phyloP scores from a whole-genome alignment of 208 protist species.

The Crithidia fasciculata region DNA sequence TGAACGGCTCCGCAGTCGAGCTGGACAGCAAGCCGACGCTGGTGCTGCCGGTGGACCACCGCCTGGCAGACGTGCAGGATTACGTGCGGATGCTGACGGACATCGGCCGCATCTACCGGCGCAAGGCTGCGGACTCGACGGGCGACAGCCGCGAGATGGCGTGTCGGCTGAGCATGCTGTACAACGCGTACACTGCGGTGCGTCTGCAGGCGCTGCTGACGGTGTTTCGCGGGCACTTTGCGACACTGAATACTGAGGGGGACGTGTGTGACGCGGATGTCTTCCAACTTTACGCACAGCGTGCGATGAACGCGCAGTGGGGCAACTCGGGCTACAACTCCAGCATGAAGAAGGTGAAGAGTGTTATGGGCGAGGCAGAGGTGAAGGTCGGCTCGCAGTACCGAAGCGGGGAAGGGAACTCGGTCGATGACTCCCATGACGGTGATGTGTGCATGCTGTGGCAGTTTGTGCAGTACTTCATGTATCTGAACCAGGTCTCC shows the following conservation, averaged over 20 bases:
- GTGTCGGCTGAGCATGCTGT: not conserved
- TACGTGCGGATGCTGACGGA: conserved; percentile 5
- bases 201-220: conserved; percentile 3
- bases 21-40: not conserved
- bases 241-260: not conserved
- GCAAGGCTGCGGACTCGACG: not conserved
- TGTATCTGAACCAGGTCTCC: not conserved
- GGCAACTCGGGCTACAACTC: not conserved
- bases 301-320: not conserved
- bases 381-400: not conserved
- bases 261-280: not conserved
- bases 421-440: not conserved
- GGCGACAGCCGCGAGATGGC: not conserved
- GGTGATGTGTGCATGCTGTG: not conserved
- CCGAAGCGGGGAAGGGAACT: not conserved
- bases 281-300: not conserved
- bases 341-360: too few species aligned
- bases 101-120: not conserved
- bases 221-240: not conserved
- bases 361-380: too few species aligned
- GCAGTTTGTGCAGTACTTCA: not conserved
- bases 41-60: not conserved
- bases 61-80: not conserved
- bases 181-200: conserved; percentile 6
- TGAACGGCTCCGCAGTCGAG: not conserved